These are phyloP conservation scores for Amoebophrya sp. DNA, from an alignment of 169 alveolate species.

Conservation along the genomic window DNA sequence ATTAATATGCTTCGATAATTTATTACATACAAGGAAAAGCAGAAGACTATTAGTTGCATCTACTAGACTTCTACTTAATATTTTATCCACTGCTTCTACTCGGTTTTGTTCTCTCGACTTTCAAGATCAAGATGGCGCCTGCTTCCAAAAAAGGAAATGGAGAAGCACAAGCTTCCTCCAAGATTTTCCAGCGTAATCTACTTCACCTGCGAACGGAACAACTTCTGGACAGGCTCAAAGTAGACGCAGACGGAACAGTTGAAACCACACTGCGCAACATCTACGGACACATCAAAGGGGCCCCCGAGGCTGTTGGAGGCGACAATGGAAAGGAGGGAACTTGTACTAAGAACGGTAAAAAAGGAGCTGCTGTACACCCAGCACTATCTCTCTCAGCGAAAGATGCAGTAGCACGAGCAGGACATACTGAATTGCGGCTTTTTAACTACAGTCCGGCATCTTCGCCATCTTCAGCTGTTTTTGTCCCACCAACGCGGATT, in stretches of 20 bases:
- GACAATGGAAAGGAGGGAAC: neutral
- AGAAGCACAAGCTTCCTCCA: too few species aligned
- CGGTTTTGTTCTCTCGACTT: too few species aligned
- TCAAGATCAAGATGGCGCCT: too few species aligned
- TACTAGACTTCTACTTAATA: too few species aligned
- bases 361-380: neutral
- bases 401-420: too few species aligned
- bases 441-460: too few species aligned
- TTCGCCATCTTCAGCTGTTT: neutral
- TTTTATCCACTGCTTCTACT: too few species aligned
- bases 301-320: neutral
- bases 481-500: neutral
- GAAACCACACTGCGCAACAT: neutral
- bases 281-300: neutral
- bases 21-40: too few species aligned
- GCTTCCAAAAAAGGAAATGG: too few species aligned
- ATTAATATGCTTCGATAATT: too few species aligned
- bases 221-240: neutral
- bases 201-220: neutral
- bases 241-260: neutral
- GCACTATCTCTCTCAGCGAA: neutral
- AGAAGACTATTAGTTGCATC: too few species aligned
- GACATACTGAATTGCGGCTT: too few species aligned
- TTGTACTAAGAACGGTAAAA: neutral
- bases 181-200: neutral